These are phyloP conservation scores for Morella rubra DNA, from an alignment of 306 rosid genomes.

Conservation along the genomic window DNA sequence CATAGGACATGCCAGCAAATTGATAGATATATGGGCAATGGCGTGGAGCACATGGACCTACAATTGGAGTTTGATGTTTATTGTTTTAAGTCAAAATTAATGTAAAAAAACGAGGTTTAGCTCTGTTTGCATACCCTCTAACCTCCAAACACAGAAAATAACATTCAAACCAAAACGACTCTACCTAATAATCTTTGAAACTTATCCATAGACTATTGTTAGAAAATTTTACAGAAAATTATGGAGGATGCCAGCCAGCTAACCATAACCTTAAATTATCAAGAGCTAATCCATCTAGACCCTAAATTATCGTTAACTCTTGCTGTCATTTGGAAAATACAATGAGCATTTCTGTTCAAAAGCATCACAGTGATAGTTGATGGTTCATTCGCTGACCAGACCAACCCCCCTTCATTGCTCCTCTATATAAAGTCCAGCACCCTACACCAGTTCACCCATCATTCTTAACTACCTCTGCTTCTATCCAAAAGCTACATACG, in stretches of 20 bases:
- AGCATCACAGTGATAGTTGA: background rate
- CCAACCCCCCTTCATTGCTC: slow-evolving; percentile 7
- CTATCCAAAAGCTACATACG: background rate
- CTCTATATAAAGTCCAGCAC: slow-evolving; percentile 18
- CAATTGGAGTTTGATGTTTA: background rate
- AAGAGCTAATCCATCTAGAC: background rate
- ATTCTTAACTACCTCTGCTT: slow-evolving; percentile 29
- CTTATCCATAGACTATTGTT: background rate
- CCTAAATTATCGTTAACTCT: background rate
- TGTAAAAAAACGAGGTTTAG: background rate
- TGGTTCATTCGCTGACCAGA: background rate
- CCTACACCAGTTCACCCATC: slow-evolving; percentile 32
- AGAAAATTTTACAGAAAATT: too few relatives aligned
- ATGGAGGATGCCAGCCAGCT: background rate
- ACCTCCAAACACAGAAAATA: too few relatives aligned
- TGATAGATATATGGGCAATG: slow-evolving; percentile 15
- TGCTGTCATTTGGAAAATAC: too few relatives aligned
- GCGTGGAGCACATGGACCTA: slow-evolving; percentile 3
- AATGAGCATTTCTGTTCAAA: too few relatives aligned
- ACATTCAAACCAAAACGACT: too few relatives aligned
- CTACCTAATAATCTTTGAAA: too few relatives aligned
- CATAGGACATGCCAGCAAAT: slow-evolving; percentile 33
- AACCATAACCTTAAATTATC: background rate
- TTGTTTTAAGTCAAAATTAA: background rate
- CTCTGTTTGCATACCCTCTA: background rate